A percentile compares a stretch with the other conserved stretches of the same genome.
Conservation (phyloP, 768 basidiomycete species). For the Russula griseocarnosa region DNA sequence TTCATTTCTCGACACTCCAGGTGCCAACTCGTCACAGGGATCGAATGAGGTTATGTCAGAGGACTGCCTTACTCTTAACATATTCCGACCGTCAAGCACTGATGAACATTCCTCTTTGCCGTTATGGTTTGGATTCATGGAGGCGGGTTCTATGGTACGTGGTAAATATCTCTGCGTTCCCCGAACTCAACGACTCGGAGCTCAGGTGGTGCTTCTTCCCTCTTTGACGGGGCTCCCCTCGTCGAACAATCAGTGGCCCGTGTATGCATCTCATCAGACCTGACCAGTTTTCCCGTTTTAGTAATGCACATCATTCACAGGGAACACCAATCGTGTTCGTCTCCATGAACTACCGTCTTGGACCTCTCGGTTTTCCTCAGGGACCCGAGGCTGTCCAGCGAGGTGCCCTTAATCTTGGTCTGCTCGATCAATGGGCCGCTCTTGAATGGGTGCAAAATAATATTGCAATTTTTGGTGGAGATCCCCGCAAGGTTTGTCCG, state of each 20-base stretch:
- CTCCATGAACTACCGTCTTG: slow-evolving; percentile 49
- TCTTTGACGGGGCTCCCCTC: slow-evolving; percentile 12
- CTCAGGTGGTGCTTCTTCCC: slow-evolving; percentile 12
- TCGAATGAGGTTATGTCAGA: slow-evolving; percentile 35
- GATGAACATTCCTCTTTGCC: slow-evolving; percentile 35
- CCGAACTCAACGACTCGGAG: not conserved
- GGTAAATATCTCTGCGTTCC: not conserved
- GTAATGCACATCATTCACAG: not conserved
- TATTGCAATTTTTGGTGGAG: slow-evolving; percentile 35
- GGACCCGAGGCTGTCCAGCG: slow-evolving; percentile 41
- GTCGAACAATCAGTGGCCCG: slow-evolving; percentile 22
- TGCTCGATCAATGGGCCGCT: slow-evolving; percentile 42
- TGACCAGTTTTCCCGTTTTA: not conserved
- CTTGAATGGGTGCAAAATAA: slow-evolving; percentile 34
- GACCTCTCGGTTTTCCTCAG: slow-evolving; percentile 47
- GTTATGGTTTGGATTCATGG: slow-evolving; percentile 48
- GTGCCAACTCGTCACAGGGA: not conserved
- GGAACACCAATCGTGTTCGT: slow-evolving; percentile 42
- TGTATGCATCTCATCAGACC: slow-evolving; percentile 10
- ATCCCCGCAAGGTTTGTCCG: slow-evolving; percentile 27
- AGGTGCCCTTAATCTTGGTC: slow-evolving; percentile 43
- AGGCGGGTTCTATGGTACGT: slow-evolving; percentile 35
- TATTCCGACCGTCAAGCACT: slow-evolving; percentile 41
- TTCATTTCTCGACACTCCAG: not conserved
- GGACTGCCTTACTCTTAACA: slow-evolving; percentile 48